Base-by-base conservation (phyloP, 352 stramenopile genomes). In the Phytopythium delawarense region DNA sequence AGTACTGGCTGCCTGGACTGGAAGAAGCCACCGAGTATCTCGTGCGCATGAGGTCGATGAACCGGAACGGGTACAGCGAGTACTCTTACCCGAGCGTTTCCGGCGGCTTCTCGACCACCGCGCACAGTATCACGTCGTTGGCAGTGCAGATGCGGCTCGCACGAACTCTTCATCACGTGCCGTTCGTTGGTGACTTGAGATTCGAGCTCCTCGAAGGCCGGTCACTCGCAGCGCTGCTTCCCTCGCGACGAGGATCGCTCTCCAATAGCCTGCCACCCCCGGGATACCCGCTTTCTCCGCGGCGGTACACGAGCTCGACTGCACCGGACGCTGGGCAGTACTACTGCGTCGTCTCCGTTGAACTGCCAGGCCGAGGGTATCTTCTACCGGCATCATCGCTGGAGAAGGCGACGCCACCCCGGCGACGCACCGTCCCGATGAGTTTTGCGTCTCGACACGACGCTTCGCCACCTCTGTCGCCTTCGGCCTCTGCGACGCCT, bases 61-160 rank as follows among this genome's bases (percentile, higher is more conserved):
- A 91, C 57, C 72, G 79, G 9, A 89, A 91, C 51, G 81, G 81
- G 3, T 79, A 75, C 53, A 81, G 81, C 44, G 67, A 73, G n/a
- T 91, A 81, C 54, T 83, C 78, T 8, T n/a, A 72, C 11, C 72
- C 71, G 16, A 83, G 65, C 40, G 45, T 84, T 13, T 71, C 67
- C n/a, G 62, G 73, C 3, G 74, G 78, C 20, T 91, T 87, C 39
- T 75, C 64, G 44, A 88, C 81, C 7, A 72, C 57, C n/a, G 54
- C 61, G 51, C 58, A 59, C 15, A 61, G 60, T 30, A 59, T 23
- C 59, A 39, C 57, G 46, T 51, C 63, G 52, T 7, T 66, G 61
- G 7, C 40, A 59, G 16, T 68, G 57, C 15, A 75, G 11, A 49
- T 21, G 37, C 55, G 66, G 25, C 72, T 76, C 61, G 70, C 72